A percentile compares a stretch with the other conserved stretches of the same genome.
Conservation (phyloP, 148 eudicot species). For the Suaeda aralocaspica region DNA sequence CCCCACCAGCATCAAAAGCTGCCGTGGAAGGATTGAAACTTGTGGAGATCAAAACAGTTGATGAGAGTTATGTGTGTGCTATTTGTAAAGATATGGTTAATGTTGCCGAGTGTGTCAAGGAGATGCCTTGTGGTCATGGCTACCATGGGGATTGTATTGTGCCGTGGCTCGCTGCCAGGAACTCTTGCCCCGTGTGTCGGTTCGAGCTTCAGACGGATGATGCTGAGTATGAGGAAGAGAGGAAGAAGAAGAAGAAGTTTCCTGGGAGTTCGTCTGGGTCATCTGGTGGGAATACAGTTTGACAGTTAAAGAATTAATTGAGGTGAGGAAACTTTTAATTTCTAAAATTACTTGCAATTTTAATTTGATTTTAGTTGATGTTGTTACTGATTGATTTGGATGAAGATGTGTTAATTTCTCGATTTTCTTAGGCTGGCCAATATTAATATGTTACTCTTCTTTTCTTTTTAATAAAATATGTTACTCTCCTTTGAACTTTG, state of each 20-base stretch:
- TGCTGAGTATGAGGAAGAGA: constrained; percentile 72
- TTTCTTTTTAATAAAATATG: background rate
- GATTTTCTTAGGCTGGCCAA: background rate
- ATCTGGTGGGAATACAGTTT: constrained; percentile 25
- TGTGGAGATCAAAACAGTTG: constrained; percentile 34
- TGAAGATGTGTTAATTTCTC: background rate
- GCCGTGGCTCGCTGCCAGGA: constrained; percentile 78
- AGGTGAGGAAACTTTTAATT: no score
- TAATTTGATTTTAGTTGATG: no score
- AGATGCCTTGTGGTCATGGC: constrained; percentile 79
- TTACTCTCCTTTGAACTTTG: background rate
- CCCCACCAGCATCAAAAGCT: constrained; percentile 70
- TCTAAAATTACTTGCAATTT: background rate
- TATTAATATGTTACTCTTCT: constrained; percentile 4
- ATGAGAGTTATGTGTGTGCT: constrained; percentile 45
- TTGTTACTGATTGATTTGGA: background rate
- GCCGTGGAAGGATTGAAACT: constrained; percentile 40
- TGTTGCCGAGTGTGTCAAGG: constrained; percentile 59
- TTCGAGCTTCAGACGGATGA: constrained; percentile 86
- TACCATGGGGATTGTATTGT: constrained; percentile 80
- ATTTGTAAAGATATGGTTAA: constrained; percentile 62
- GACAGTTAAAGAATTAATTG: background rate
- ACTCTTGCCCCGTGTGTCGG: constrained; percentile 88
- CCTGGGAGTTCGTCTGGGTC: constrained; percentile 18
- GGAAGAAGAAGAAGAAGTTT: constrained; percentile 43